Base-by-base conservation (phyloP, 148 eudicot species). In the Cornus kousa region DNA sequence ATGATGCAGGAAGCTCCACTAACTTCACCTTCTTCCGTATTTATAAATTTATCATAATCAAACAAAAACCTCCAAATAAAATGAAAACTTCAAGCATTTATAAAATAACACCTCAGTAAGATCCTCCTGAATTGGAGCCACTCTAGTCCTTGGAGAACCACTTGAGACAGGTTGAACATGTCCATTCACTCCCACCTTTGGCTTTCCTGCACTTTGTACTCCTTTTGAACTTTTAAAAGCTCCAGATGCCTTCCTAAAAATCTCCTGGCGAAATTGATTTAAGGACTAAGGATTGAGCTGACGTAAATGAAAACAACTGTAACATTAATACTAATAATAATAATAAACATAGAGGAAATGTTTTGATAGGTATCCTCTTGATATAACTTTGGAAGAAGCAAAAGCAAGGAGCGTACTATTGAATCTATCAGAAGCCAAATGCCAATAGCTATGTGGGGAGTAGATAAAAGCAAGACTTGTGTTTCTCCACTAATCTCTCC, bases 181-280 rank as follows among this genome's bases (percentile, higher is more conserved):
- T 70, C 83, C 78, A 13, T 83, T 82, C 16, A 62, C 72, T 39
- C 83, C 86, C 40, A 79, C 80, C 72, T 83, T 85, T 39, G 82
- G 11, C 74, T 77, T 87, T 71, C 75, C 82, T 60, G 79, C 78
- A 77, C 75, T 87, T 84, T 89, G 89, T 65, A 80, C 74, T 72
- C 83, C 86, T 68, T 67, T 84, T 50, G 93, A 77, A 72, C 78
- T 84, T 70, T 70, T 79, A 28, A 82, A 68, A 37, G 84, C 75
- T 76, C 83, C 88, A 73, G 95, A 88, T 74, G 90, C 90, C 85
- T 87, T 93, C 69, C 88, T 89, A 78, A 93, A 86, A 75, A 92
- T 82, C 67, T 91, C 97, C 99, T 95, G 83, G 28, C 82, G 68
- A 77, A 60, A 37, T 33, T 32, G 28, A 59, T 53, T 68, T 39